Evolutionary conservation across 768 basidiomycete species (phyloP), one percentile per base, ranked within the genome.

Genomic region (Xerocomellus amylosporus): DNA sequence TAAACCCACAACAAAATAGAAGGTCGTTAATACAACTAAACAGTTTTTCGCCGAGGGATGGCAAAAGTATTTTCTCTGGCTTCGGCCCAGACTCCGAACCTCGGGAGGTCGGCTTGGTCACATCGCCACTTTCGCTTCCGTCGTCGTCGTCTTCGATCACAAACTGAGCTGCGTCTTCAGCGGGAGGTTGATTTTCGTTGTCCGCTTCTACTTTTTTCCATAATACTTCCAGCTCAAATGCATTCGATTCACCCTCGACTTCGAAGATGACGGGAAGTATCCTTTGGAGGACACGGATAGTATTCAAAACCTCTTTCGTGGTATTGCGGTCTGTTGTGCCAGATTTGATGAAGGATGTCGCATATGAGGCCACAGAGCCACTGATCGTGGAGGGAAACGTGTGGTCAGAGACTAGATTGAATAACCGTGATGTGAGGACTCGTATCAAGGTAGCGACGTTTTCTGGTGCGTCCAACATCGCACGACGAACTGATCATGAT

Each of bases 1-100:
- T 96, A 63, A 98, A 97, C 13, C 92, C 93, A 61, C 92, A 95
- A 66, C 93, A 93, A 70, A 96, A 98, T 37, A 97, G 68, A 12
- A 98, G 77, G 67, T 98, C 95, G 53, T 92, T 82, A 10, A 92
- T 75, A 54, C 86, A 85, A 62, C 79, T 82, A 59, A 96, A 88
- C 20, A 98, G 74, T 58, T 82, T 79, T 64, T 95, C 92, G 1
- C 85, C 89, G 5, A 96, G 72, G 17, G 89, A 88, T n/a, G 90
- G 93, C 30, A 84, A 67, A 14, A 84, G 68, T 12, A 72, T 73
- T 64, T 78, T 81, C 64, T 72, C 77, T 47, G 64, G 57, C 47
- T 73, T 76, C 31, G 69, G 55, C 54, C 65, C 64, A 19, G 64
- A 56, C 42, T 40, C 57, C 45, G 59, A 49, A 26, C 52, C 30